Conservation (phyloP, 768 basidiomycete species). For the Lactarius trivialis region DNA sequence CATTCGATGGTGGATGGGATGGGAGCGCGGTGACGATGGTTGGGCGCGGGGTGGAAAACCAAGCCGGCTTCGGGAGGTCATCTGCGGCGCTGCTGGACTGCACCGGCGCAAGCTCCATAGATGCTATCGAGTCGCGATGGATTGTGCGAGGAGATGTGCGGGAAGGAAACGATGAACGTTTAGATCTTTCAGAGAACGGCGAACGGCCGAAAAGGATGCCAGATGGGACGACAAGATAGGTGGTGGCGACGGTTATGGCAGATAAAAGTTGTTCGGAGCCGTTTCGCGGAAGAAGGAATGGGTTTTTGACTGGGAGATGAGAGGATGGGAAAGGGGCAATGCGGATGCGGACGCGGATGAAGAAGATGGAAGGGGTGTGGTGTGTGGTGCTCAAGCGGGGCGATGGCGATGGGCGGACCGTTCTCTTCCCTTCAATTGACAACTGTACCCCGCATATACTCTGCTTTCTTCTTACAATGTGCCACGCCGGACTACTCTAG, state of each 20-base stretch:
- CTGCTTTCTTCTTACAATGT: not conserved
- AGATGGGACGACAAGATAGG: conserved; percentile 1
- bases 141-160: not conserved
- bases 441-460: not conserved
- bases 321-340: conserved; percentile 18
- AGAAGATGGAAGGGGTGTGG: conserved; percentile 31
- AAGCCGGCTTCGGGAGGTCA: conserved; percentile 20
- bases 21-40: conserved; percentile 18
- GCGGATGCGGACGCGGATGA: conserved; percentile 25
- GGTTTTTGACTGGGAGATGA: not conserved
- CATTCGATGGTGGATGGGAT: conserved; percentile 1
- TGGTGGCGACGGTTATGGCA: not conserved
- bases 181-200: not conserved
- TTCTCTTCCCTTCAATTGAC: not conserved
- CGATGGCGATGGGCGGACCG: conserved; percentile 21
- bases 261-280: not conserved
- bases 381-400: conserved; percentile 29
- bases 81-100: conserved; percentile 9
- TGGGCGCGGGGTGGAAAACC: conserved; percentile 32
- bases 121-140: not conserved
- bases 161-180: too few species aligned
- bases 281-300: not conserved
- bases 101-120: conserved; percentile 21
- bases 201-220: not conserved
- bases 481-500: too few species aligned